These are phyloP conservation scores for Metarhizium album DNA, from an alignment of 2,329 filamentous ascomycete species.

Conservation along the genomic window DNA sequence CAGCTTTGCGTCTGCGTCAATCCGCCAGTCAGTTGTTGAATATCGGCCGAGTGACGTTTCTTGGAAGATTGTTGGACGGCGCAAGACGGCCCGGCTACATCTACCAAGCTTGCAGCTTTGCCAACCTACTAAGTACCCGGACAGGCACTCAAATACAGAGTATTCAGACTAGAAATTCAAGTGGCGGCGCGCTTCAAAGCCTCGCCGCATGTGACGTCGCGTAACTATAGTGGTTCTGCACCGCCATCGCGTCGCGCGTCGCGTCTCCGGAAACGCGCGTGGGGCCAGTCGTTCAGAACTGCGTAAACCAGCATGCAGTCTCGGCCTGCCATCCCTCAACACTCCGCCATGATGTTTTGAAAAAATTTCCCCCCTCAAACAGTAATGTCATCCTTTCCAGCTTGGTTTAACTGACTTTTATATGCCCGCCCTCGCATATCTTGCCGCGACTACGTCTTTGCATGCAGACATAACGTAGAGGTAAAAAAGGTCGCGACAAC, in stretches of 20 bases:
- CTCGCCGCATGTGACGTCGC: constrained; percentile 7
- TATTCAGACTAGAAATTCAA: background rate
- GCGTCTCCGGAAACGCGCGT: constrained; percentile 4
- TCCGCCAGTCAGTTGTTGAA: too few species aligned
- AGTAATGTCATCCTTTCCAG: background rate
- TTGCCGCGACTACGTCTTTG: background rate
- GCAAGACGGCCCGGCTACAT: background rate
- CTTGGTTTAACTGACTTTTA: background rate
- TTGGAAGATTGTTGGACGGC: background rate
- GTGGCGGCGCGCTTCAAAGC: background rate
- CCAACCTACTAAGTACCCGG: background rate
- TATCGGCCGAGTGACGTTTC: too few species aligned
- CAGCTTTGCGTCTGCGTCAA: too few species aligned
- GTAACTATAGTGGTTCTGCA: constrained; percentile 6
- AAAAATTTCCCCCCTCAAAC: background rate
- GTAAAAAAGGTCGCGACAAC: background rate
- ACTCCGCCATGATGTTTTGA: background rate
- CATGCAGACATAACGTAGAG: background rate
- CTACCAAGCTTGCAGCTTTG: background rate
- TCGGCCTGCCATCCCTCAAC: background rate
- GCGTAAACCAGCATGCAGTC: background rate
- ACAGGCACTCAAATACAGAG: too few species aligned
- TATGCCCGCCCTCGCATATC: background rate
- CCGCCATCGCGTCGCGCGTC: constrained; percentile 6
- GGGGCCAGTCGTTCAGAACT: constrained; percentile 1